Evolutionary conservation across 345 rosid genomes (phyloP), one percentile per base, ranked within the genome.

Genomic region (Turnera subulata): DNA sequence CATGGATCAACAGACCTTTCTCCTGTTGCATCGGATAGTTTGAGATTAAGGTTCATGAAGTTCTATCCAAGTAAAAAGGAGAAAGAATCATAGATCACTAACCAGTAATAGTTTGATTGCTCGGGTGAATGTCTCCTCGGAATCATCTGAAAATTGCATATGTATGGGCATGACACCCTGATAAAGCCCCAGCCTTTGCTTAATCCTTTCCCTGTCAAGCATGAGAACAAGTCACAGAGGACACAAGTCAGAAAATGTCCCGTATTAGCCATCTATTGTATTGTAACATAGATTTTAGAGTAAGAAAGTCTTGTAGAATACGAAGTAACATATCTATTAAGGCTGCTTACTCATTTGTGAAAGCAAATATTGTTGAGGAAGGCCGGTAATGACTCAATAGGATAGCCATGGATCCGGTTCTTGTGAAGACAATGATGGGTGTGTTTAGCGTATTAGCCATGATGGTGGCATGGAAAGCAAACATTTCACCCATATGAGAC

Each of bases 401-500:
- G 40, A 83, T 67, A 53, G 96, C 91, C 96, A 92, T 92, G 53
- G 98, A 86, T 66, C 96, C 96, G 1, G 98, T 86, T 71, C 95
- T 84, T 17, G 98, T 89, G 80, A 89, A 92, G 51, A 92, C 89
- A 61, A 92, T 80, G 55, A 84, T 76, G 7, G 98, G 91, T 21
- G 93, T 78, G 55, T 59, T 72, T 51, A 92, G 86, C 24, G 95
- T 92, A 71, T 89, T 84, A 1, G 98, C 95, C 96, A 92, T 92
- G 22, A 84, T 86, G 42, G 96, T 82, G 56, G 98, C 78, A 75
- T 89, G 98, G 68, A 84, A 92, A 66, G 98, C 89, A 74, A 92
- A 89, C 98, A 89, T 92, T 76, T 83, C 88, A n/a, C 96, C 95
- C 98, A 92, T 92, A 73, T 79, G 86, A 58, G 80, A 68, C 96